Base-by-base conservation (phyloP, 1,284 basidiomycete genomes). In the Xerocomus nothofagi region DNA sequence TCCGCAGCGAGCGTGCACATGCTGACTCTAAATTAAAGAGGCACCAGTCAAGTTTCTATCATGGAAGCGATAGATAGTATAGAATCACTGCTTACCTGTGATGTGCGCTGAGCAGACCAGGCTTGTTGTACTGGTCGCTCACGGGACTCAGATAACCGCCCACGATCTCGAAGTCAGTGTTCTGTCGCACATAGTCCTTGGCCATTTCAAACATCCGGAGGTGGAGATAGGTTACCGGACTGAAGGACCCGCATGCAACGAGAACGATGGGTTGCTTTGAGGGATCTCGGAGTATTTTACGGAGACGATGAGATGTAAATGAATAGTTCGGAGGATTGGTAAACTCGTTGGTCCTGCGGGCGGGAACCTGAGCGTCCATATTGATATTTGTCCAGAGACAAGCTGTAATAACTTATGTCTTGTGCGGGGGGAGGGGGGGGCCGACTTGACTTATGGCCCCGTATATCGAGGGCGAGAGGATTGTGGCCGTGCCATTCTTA, bases 121-220 rank as follows among this genome's bases (percentile, higher is more conserved):
- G 83, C 68, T 95, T 95, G 78, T 92, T 91, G 81, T 95, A 95
- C 78, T 85, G 81, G 71, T 93, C 91, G 59, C 88, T 91, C 69
- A 98, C 94, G 31, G 94, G 94, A 63, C 91, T 94, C 63, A 97
- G 86, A 73, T 97, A 97, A 2, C 92, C 93, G 20, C 91, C 94
- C 60, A 97, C 80, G 60, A 98, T 87, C 74, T 97, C 94, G 65
- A 91, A 96, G 57, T 93, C 83, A 55, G 92, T 93, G 61, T 91
- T 91, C 66, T 97, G 94, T 46, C 93, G 81, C 51, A 93, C 84
- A 63, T 93, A 94, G 74, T 98, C 94, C 72, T 89, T 91, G 50
- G 94, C 94, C 94, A 98, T 97, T 70, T 97, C 94, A 71, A 97
- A 98, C 91, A 98, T 97, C 51, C 94, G 89, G 32, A 92, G 84